Evolutionary conservation across 495 filamentous ascomycete species (phyloP).

Genomic region (Penicillium waksmanii): DNA sequence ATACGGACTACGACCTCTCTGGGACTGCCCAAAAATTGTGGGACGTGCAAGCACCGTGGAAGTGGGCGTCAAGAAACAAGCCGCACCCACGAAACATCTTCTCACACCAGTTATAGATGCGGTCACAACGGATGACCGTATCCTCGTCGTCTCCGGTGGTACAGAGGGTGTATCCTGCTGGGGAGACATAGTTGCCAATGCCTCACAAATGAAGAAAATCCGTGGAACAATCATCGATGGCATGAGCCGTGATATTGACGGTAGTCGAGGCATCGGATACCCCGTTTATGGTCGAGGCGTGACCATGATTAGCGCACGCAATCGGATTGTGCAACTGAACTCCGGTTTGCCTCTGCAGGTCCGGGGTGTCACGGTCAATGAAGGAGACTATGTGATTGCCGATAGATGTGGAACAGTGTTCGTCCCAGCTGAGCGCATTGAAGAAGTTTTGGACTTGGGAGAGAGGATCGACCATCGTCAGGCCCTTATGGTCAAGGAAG

Average conservation of each 20-base stretch:
- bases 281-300: conserved; percentile 28
- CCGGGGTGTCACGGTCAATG: conserved; percentile 21
- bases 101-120: conserved; percentile 27
- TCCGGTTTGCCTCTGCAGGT: conserved; percentile 20
- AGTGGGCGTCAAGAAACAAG: conserved; percentile 19
- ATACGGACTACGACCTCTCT: conserved; percentile 26
- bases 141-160: conserved; percentile 29
- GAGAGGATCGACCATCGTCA: conserved; percentile 24
- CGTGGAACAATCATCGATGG: conserved; percentile 32
- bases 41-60: conserved; percentile 27
- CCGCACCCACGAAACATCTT: conserved; percentile 15
- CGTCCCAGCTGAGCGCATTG: conserved; percentile 19
- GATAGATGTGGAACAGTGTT: conserved; percentile 27
- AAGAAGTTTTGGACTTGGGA: conserved; percentile 19
- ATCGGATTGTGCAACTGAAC: conserved; percentile 22
- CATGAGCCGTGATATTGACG: conserved; percentile 29
- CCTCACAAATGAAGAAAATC: conserved; percentile 21
- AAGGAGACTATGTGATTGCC: conserved; percentile 30
- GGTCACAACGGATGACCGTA: conserved; percentile 20
- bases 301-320: conserved; percentile 26
- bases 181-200: conserved; percentile 30
- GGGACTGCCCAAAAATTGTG: conserved; percentile 29
- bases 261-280: conserved; percentile 19
- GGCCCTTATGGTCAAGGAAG: conserved; percentile 19
- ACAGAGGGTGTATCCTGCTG: conserved; percentile 24